Base-by-base conservation (phyloP, 768 basidiomycete species). In the Boletus pseudo-olivaceus region DNA sequence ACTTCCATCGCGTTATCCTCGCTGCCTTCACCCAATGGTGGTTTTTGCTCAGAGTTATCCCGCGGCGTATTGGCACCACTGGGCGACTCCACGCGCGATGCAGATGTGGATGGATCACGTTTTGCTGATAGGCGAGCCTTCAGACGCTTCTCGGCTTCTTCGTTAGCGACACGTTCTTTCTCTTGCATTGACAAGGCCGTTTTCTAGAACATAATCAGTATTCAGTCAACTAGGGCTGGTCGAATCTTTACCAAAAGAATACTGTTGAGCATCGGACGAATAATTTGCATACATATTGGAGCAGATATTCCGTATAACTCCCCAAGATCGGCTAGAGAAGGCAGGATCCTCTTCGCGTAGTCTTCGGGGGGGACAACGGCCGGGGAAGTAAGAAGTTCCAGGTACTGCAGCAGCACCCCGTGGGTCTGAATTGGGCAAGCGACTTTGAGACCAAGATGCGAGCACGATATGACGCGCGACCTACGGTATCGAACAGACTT, bases 201-300 rank as follows among this genome's bases (percentile, higher is more conserved):
- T 55, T 73, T 76, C 87, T 89, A 59, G 29, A 48, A 38, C 32
- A 38, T 12, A 8, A 17, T 67, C 39, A 56, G 57, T 47, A 44
- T 50, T 49, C 32, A 47, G 23, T 33, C 20, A 29, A 59, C 11
- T 30, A 57, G 7, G 38, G 34, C 11, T 7, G 2, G 30, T 33
- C 5, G 12, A 40, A 43, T 1, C 73, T 79, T 53, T 66, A 87
- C 87, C 62, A 89, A 71, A 43, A 90, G 72, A 29, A 77, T 72
- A 9, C 74, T 73, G 58, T 89, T 83, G 41, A 90, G 75, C 50
- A 88, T 85, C 14, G 96, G 94, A 15, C 97, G 83, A 37, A 92
- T 81, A 53, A 98, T 87, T 66, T 95, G 93, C 90, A 98, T 97
- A 49, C 93, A 92, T 52, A 97, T 86, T 12, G 90, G 82, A 35